Evolutionary conservation across 1,139 yeast genomes (phyloP).

Genomic region (Lodderomyces parapsilosis): DNA sequence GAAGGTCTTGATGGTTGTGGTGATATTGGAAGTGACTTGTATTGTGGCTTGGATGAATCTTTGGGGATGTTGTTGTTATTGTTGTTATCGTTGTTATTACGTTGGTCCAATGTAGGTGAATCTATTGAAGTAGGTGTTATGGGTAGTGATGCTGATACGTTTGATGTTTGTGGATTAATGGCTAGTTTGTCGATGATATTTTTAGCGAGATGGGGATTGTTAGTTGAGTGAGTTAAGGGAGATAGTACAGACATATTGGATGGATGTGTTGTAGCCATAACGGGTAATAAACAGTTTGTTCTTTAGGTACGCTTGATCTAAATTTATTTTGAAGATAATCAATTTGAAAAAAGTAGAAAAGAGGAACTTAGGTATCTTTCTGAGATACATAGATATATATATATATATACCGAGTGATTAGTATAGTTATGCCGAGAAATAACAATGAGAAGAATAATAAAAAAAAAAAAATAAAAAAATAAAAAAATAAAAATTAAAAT

Average conservation of each 20-base stretch:
- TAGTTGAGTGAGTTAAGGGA: neutral
- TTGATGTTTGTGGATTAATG: neutral
- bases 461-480: neutral
- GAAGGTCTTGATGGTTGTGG: slow-evolving; percentile 12
- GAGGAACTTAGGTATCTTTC: neutral
- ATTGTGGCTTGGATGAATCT: neutral
- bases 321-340: no score
- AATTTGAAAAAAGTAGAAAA: no score
- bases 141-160: slow-evolving; percentile 4
- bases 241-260: slow-evolving; percentile 2
- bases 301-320: no score
- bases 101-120: neutral
- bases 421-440: neutral
- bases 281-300: no score
- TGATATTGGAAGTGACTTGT: slow-evolving; percentile 8
- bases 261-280: no score
- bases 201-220: neutral
- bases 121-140: slow-evolving; percentile 3
- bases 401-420: neutral
- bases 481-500: neutral
- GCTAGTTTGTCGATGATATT: neutral
- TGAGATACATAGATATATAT: neutral
- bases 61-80: slow-evolving; percentile 1
- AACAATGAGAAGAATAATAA: no score
- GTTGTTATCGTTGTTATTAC: neutral